Evolutionary conservation across 2,329 filamentous ascomycete genomes (phyloP), one percentile per base, ranked within the genome.

Genomic region (Talaromyces sp.): DNA sequence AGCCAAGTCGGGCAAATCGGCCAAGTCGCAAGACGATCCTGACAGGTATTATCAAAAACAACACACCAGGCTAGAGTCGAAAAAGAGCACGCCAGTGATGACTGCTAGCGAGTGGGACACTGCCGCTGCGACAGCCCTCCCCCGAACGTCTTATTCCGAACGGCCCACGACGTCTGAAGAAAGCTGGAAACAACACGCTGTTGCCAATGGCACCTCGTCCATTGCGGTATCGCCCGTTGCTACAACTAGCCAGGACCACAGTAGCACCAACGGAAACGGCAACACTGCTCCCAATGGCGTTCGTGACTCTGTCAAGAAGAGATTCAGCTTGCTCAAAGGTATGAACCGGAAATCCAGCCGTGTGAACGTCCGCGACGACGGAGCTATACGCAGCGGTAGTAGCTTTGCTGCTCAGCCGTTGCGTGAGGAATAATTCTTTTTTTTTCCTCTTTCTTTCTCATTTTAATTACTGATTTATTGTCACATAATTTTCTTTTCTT

Each of bases 291-390:
- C 64, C 24, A 62, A 67, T 41, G 72, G 70, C 26, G 70, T 73
- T 69, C 83, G 84, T 57, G 84, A 84, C 38, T 89, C 86, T 61
- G 84, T 96, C 65, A 86, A 88, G 76, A 93, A 91, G 78, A 79
- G 91, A 69, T 80, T 96, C 65, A 95, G 90, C 72, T 80, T 92
- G 68, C 80, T 96, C 69, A 90, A 89, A 72, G 72, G 72, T 9
- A 81, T 92, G 56, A 87, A 89, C 31, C 88, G 86, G 72, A 91
- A 89, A 77, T 79, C 78, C 52, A 86, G 83, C 70, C 87, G 85
- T 72, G 77, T 69, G 61, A 82, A 78, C 70, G 80, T 76, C 38
- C 68, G 70, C 62, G 69, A 72, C n/a, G 63, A 58, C n/a, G 62
- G 63, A 29, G 62, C 43, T 52, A 55, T 52, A 31, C 43, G 49